Evolutionary conservation across 2,329 filamentous ascomycete genomes (phyloP).

Genomic region (Sporothrix pallida): DNA sequence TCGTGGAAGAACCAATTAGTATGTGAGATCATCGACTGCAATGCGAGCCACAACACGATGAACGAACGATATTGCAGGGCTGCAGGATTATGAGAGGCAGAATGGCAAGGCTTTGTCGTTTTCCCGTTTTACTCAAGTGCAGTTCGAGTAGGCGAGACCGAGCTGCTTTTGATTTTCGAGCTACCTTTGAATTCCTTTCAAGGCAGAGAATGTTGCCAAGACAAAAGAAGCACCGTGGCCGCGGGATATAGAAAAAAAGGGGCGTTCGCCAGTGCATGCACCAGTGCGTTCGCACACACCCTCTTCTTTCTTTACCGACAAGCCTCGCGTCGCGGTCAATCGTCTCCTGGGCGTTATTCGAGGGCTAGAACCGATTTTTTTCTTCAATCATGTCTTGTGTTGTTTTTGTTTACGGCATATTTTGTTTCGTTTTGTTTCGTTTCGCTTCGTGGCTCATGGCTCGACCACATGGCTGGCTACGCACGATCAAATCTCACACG

Average conservation of each 20-base stretch:
- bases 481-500: neutral
- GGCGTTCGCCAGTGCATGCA: neutral
- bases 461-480: neutral
- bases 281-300: no score
- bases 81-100: neutral
- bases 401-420: no score
- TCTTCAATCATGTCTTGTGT: no score
- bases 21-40: no score
- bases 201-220: neutral
- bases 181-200: neutral
- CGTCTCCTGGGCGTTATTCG: neutral
- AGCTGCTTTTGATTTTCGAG: neutral
- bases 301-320: neutral
- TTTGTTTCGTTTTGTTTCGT: no score
- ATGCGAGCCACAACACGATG: no score
- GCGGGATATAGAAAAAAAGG: neutral
- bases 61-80: neutral
- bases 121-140: neutral
- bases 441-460: neutral
- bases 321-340: neutral
- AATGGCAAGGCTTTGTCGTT: neutral
- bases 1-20: neutral
- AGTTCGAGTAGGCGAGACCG: no score
- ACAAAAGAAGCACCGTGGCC: constrained; percentile 9
- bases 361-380: neutral